Evolutionary conservation across 495 filamentous ascomycete genomes (phyloP).

Genomic region (Parathielavia hyrcaniae): DNA sequence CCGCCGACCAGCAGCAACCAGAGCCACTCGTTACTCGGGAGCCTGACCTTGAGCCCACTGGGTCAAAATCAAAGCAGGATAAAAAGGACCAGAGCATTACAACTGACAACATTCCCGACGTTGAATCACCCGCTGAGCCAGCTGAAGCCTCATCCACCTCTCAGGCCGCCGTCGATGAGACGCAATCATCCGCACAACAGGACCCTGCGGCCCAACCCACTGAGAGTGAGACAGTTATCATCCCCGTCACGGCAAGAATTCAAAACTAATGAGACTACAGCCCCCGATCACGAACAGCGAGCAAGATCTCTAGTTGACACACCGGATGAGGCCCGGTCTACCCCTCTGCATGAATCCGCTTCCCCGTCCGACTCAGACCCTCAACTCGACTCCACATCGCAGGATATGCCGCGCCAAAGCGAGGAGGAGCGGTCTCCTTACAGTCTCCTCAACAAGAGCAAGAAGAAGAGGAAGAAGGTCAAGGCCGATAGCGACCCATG

Average conservation of each 20-base stretch:
- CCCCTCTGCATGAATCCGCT: constrained; percentile 7
- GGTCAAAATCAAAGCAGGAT: background rate
- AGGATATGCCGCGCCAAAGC: constrained; percentile 17
- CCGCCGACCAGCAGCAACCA: constrained; percentile 8
- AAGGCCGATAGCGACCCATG: constrained; percentile 21
- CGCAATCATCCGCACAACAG: constrained; percentile 2
- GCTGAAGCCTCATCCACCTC: background rate
- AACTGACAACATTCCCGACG: constrained; percentile 6
- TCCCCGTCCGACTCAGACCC: background rate
- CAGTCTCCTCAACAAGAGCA: constrained; percentile 28
- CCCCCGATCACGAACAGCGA: background rate
- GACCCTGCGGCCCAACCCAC: constrained; percentile 2
- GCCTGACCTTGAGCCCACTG: constrained; percentile 4
- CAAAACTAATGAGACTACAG: constrained; percentile 4
- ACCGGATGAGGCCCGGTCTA: constrained; percentile 12
- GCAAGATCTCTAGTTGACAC: constrained; percentile 2
- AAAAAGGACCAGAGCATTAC: constrained; percentile 12
- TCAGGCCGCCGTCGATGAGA: constrained; percentile 7
- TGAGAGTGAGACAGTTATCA: background rate
- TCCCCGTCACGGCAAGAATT: background rate
- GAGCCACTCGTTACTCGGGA: constrained; percentile 13
- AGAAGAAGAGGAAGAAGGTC: constrained; percentile 25
- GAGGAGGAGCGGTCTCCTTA: constrained; percentile 22
- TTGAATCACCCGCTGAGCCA: constrained; percentile 2
- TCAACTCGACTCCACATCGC: constrained; percentile 5